A percentile compares a stretch with the other conserved stretches of the same genome.
Evolutionary conservation across 2,329 filamentous ascomycete genomes (phyloP).

Genomic region (Aspergillus quadricinctus): DNA sequence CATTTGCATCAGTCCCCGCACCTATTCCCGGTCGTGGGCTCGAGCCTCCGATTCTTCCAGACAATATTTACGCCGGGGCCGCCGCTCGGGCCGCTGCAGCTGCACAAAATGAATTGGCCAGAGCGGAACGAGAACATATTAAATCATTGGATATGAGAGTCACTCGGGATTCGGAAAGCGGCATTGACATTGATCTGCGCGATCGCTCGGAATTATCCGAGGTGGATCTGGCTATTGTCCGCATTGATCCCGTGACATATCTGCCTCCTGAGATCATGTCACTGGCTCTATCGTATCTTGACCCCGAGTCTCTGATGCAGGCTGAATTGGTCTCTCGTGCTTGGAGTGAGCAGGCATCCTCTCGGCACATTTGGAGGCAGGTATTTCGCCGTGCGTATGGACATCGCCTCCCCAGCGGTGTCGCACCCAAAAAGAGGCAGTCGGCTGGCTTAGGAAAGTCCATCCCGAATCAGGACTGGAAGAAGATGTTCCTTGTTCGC

Average conservation of each 20-base stretch:
- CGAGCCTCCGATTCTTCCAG: slow-evolving; percentile 38
- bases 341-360: slow-evolving; percentile 55
- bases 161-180: slow-evolving; percentile 45
- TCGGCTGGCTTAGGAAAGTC: slow-evolving; percentile 52
- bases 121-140: slow-evolving; percentile 26
- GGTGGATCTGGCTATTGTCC: slow-evolving; percentile 32
- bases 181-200: slow-evolving; percentile 44
- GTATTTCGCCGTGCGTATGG: slow-evolving; percentile 57
- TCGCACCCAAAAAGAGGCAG: slow-evolving; percentile 45
- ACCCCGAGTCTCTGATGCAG: slow-evolving; percentile 52
- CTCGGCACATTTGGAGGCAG: slow-evolving; percentile 57
- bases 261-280: slow-evolving; percentile 58
- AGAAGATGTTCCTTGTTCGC: slow-evolving; percentile 74
- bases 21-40: slow-evolving; percentile 35
- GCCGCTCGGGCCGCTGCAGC: slow-evolving; percentile 46
- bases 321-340: slow-evolving; percentile 53
- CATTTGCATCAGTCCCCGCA: slow-evolving; percentile 21
- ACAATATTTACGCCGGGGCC: slow-evolving; percentile 39
- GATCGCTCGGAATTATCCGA: slow-evolving; percentile 35
- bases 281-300: slow-evolving; percentile 57
- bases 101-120: slow-evolving; percentile 46
- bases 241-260: slow-evolving; percentile 49
- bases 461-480: slow-evolving; percentile 70
- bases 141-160: slow-evolving; percentile 29
- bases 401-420: slow-evolving; percentile 34